Evolutionary conservation across 352 stramenopile species (phyloP), one percentile per base, ranked within the genome.

Genomic region (Nothophytophthora sp.): DNA sequence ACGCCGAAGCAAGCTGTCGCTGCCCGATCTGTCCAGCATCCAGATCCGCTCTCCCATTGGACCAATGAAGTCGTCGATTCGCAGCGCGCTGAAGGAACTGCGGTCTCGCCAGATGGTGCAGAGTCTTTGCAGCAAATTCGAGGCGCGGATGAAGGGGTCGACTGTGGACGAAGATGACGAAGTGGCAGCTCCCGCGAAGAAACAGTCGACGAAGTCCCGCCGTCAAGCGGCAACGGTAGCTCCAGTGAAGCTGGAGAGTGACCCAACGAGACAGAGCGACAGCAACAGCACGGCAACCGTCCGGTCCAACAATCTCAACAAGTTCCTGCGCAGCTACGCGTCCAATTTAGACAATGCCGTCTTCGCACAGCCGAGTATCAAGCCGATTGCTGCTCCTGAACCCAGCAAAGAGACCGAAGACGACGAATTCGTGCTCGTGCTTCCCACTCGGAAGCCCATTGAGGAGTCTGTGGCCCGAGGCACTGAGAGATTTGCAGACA

Each of bases 231-330:
- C 36, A 33, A 48, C 13, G 15, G 43, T 61, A 18, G 28, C 20
- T 12, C 43, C 60, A 16, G 48, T 64, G 18, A 15, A 49, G 11
- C 34, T 55, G 19, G 24, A 36, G 15, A 56, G 28, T n/a, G 33
- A 50, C 3, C 16, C 50, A 8, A 16, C 41, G 16, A 60, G 50
- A 11, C 48, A 69, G 23, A 28, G 36, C 0, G 38, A 63, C 8
- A 46, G 27, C 32, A 36, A 33, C 19, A 57, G 70, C 43, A 63
- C 51, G 3, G 20, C 24, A 16, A 55, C 46, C 15, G 39, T 50
- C 2, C 76, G 76, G 40, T 73, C 73, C 0, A 85, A 83, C 66
- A 86, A 86, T 28, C 53, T 90, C 12, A 85, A 77, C 36, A 80
- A 79, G 13, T 90, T 90, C 50, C 52, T 88, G 16, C 67, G 74